Evolutionary conservation across 768 basidiomycete genomes (phyloP).

Genomic region (Lanmaoa pseudosensibilis): DNA sequence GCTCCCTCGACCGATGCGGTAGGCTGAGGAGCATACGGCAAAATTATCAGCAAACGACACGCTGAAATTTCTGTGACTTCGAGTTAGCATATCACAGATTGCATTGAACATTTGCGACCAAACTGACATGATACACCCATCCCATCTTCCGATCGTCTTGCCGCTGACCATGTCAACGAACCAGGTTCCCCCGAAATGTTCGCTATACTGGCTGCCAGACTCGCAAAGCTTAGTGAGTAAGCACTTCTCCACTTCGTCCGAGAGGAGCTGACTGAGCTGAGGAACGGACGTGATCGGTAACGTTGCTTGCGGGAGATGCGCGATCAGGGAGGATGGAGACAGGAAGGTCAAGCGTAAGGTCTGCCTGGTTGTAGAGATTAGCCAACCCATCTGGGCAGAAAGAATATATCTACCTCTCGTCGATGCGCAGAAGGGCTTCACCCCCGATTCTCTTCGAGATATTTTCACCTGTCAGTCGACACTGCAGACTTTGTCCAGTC

Average conservation of each 20-base stretch:
- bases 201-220: conserved; percentile 58
- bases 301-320: conserved; percentile 79
- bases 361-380: conserved; percentile 45
- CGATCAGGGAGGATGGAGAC: conserved; percentile 75
- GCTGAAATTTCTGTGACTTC: conserved; percentile 57
- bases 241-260: conserved; percentile 74
- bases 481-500: conserved; percentile 57
- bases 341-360: conserved; percentile 73
- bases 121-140: conserved; percentile 72
- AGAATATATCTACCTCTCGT: conserved; percentile 49
- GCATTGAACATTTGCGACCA: neutral
- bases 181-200: conserved; percentile 58
- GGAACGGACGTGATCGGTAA: conserved; percentile 71
- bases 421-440: conserved; percentile 71
- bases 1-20: conserved; percentile 45
- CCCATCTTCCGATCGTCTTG: conserved; percentile 70
- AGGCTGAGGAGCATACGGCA: conserved; percentile 57
- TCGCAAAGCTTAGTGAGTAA: conserved; percentile 69
- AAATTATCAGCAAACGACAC: conserved; percentile 53
- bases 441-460: conserved; percentile 54
- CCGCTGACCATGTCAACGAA: conserved; percentile 73
- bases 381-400: neutral
- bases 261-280: conserved; percentile 71
- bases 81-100: conserved; percentile 7
- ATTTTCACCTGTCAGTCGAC: conserved; percentile 43